Evolutionary conservation across 495 filamentous ascomycete genomes (phyloP).

Genomic region (Sphaerosporella brunnea): DNA sequence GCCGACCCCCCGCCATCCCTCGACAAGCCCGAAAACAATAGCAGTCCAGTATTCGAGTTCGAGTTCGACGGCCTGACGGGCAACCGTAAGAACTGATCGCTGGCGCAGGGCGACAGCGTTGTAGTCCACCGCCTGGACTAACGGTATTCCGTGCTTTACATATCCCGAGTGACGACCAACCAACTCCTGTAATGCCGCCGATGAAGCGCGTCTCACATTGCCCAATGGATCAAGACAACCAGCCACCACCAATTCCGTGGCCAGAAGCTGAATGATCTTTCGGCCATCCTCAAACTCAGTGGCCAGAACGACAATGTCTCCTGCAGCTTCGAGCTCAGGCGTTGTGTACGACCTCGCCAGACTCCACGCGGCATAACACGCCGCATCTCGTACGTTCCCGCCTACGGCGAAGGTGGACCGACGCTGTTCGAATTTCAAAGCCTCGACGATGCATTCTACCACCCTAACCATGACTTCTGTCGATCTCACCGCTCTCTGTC

Average conservation of each 20-base stretch:
- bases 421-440: conserved; percentile 66
- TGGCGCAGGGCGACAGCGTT: conserved; percentile 77
- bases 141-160: conserved; percentile 56
- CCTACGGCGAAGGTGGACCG: conserved; percentile 69
- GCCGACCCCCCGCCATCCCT: conserved; percentile 67
- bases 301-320: conserved; percentile 59
- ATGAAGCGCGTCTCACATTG: conserved; percentile 80
- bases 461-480: conserved; percentile 17
- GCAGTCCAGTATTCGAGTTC: conserved; percentile 50
- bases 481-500: conserved; percentile 21
- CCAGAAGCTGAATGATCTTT: conserved; percentile 55
- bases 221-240: conserved; percentile 79
- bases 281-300: conserved; percentile 22
- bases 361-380: conserved; percentile 90
- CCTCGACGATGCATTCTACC: conserved; percentile 12
- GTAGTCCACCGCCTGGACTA: conserved; percentile 84
- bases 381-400: conserved; percentile 86
- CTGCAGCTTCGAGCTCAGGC: conserved; percentile 48
- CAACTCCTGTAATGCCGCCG: conserved; percentile 84
- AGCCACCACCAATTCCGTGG: conserved; percentile 58
- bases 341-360: conserved; percentile 77
- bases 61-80: conserved; percentile 44
- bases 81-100: conserved; percentile 60
- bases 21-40: conserved; percentile 49
- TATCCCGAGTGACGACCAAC: conserved; percentile 81